A percentile compares a stretch with the other conserved stretches of the same genome.
Evolutionary conservation across 495 filamentous ascomycete genomes (phyloP).

Genomic region (Daldinia vernicosa): DNA sequence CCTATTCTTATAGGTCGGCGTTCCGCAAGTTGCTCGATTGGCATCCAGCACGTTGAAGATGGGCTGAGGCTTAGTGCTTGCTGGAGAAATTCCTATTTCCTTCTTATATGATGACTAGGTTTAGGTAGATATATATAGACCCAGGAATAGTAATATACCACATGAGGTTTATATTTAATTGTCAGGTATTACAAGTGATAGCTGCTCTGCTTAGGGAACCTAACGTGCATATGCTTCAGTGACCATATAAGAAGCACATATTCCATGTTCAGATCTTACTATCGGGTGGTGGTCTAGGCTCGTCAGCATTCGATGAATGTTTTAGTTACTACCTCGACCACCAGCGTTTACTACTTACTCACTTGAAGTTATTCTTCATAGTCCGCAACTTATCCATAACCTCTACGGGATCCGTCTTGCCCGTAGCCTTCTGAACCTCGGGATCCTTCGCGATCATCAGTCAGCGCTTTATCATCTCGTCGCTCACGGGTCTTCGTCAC

Average conservation of each 20-base stretch:
- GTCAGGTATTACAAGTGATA: background rate
- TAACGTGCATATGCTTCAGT: background rate
- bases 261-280: slow-evolving; percentile 37
- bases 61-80: slow-evolving; percentile 45
- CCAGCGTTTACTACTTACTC: slow-evolving; percentile 50
- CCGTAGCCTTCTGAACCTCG: slow-evolving; percentile 82
- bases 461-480: slow-evolving; percentile 13
- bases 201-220: background rate
- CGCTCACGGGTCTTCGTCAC: slow-evolving; percentile 23
- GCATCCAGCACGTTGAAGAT: slow-evolving; percentile 32
- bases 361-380: slow-evolving; percentile 91
- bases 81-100: slow-evolving; percentile 37
- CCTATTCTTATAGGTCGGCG: slow-evolving; percentile 29
- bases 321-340: background rate
- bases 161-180: background rate
- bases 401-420: slow-evolving; percentile 80
- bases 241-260: background rate
- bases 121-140: no score
- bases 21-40: slow-evolving; percentile 32
- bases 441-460: slow-evolving; percentile 68
- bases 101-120: background rate
- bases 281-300: slow-evolving; percentile 34
- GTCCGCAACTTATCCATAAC: slow-evolving; percentile 88
- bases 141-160: background rate
- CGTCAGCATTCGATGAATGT: slow-evolving; percentile 16